Base-by-base conservation (phyloP, 2,329 filamentous ascomycete genomes). In the Monosporascus sp. region DNA sequence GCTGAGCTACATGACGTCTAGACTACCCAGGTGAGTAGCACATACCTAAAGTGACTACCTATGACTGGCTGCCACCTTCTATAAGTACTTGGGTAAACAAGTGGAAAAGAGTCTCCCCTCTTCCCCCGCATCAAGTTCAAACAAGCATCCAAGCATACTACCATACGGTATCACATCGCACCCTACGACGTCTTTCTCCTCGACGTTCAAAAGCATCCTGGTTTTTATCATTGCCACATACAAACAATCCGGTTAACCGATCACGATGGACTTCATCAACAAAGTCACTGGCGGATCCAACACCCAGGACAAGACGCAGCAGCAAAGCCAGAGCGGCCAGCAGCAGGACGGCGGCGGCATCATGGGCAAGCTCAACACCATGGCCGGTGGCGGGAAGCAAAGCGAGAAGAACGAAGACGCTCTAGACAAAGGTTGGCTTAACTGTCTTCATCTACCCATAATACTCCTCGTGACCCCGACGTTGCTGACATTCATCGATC, bases 331-430 rank as follows among this genome's bases (percentile, higher is more conserved):
- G 52, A 56, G 57, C 50, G 56, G 70, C 37, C 59, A 68, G 52
- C 75, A 77, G 63, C 72, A 77, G 59, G 62, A 73, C 58, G 68
- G 70, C 38, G 75, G 80, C 55, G 83, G 85, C 55, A 68, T 91
- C 59, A 79, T 83, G 67, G 80, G 86, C 73, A 90, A 89, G 75
- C 50, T 92, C 55, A 89, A 93, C 75, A 68, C 72, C 54, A 77
- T 85, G 60, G 87, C 86, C 20, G 89, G 89, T 37, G 89, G 89
- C 51, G 89, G 89, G 38, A 72, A 72, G 37, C 76, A 88, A 70
- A 84, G 86, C 67, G 89, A 93, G 80, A 86, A 90, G 81, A 88
- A 91, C 62, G 89, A 94, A 71, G 88, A 93, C 65, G 73, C 70
- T n/a, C 81, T 94, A 50, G 89, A 94, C 74, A 94, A 94, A 75